Evolutionary conservation across 2,329 filamentous ascomycete species (phyloP), one percentile per base, ranked within the genome.

Genomic region (Aspergillus sergii): DNA sequence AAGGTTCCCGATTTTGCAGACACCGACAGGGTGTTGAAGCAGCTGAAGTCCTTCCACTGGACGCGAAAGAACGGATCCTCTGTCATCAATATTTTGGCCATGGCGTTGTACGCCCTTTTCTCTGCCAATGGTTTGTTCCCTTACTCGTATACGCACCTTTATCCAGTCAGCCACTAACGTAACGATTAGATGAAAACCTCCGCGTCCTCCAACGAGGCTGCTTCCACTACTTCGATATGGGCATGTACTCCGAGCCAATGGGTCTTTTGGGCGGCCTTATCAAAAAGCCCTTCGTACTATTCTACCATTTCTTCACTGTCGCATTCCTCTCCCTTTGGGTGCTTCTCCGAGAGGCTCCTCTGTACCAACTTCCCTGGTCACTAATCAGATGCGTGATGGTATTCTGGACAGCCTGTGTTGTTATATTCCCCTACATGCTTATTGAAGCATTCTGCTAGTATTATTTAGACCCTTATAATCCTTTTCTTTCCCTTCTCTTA

Each of bases 81-180:
- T 59, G 94, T 97, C 70, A 95, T 99, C 84, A 99, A 99, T 79
- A 96, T 98, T 70, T 88, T 99, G n/a, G 94, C 95, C 1, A 92
- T 95, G 83, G 94, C 95, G 0, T 85, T 99, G 1, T 99, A 99
- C 81, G 84, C 86, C 36, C 87, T 99, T 14, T 99, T 98, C 76
- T 93, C 94, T 19, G 95, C 94, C 58, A 84, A 96, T 75, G 85
- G 84, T 84, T 75, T 58, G 76, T 65, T 12, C 45, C 43, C 16
- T 48, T 46, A 21, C 9, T 50, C 19, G 23, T 12, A 54, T 30
- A n/a, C 26, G 9, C 32, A 8, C 4, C 39, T 41, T 19, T n/a
- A 28, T 11, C 28, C 26, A 14, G 28, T 16, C 21, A 46, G 30
- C 46, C 41, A 55, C 62, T 69, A 53, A 70, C 60, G 10, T 12